These are phyloP conservation scores for Paecilomyces formosus DNA, from an alignment of 2,329 filamentous ascomycete genomes.

Conservation along the genomic window DNA sequence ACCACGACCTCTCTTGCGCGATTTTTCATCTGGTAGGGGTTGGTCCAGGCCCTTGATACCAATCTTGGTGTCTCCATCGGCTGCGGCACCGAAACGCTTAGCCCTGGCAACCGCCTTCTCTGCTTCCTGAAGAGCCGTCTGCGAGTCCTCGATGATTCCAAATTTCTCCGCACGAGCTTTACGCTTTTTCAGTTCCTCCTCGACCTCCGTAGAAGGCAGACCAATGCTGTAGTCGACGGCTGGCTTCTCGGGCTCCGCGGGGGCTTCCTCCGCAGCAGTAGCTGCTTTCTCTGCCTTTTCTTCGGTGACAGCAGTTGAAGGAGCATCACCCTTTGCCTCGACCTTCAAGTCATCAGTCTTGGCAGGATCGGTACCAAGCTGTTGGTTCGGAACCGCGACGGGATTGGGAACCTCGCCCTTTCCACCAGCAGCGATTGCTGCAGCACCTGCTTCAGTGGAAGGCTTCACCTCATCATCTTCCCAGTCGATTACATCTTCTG, in stretches of 20 bases:
- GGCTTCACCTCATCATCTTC: conserved; percentile 32
- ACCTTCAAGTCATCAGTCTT: conserved; percentile 31
- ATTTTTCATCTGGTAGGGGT: conserved; percentile 34
- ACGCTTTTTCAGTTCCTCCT: conserved; percentile 41
- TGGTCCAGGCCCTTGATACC: conserved; percentile 38
- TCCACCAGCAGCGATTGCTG: conserved; percentile 30
- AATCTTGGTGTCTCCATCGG: conserved; percentile 11
- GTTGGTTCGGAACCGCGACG: conserved; percentile 32
- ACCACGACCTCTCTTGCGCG: conserved; percentile 32
- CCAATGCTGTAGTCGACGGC: conserved; percentile 33
- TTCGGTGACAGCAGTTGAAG: conserved; percentile 9
- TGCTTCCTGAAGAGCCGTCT: conserved; percentile 32
- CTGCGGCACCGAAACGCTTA: conserved; percentile 37
- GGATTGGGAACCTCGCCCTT: conserved; percentile 31
- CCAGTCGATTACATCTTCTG: conserved; percentile 41
- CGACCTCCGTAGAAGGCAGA: conserved; percentile 36
- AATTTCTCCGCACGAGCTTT: conserved; percentile 44
- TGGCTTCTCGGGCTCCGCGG: conserved; percentile 22
- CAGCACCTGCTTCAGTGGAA: conserved; percentile 22
- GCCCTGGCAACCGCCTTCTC: conserved; percentile 39
- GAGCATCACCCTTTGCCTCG: conserved; percentile 16
- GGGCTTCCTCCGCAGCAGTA: conserved; percentile 11
- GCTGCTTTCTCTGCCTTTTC: conserved; percentile 11
- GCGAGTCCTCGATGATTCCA: conserved; percentile 35
- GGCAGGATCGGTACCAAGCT: conserved; percentile 28